phyloP scores from a whole-genome alignment of 345 rosid genomes.

The Clarkia xantiana region DNA sequence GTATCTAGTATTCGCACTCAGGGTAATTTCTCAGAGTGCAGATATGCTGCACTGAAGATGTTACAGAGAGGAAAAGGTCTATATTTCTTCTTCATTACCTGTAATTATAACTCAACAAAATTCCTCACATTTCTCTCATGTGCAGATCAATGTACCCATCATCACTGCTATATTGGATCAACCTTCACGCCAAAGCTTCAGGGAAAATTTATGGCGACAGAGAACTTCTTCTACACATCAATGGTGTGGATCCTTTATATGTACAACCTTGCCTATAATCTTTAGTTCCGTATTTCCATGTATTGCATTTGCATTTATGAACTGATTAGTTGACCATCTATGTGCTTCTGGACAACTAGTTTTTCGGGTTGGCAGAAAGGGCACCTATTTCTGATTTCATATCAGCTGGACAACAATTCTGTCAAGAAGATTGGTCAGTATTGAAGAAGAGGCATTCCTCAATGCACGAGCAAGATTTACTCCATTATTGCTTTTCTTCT shows the following conservation, averaged over 20 bases:
- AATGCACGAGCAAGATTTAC: constrained; percentile 43
- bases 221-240: constrained; percentile 75
- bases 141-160: constrained; percentile 59
- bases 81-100: constrained; percentile 2
- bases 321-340: background rate
- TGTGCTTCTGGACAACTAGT: constrained; percentile 27
- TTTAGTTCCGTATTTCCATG: background rate
- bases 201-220: constrained; percentile 78
- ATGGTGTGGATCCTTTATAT: constrained; percentile 26
- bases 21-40: constrained; percentile 88
- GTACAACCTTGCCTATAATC: background rate
- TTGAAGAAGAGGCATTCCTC: constrained; percentile 42
- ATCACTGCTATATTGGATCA: constrained; percentile 60
- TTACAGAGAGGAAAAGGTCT: constrained; percentile 75
- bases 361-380: constrained; percentile 46
- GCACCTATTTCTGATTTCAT: constrained; percentile 53
- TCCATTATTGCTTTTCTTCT: constrained; percentile 75
- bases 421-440: constrained; percentile 73
- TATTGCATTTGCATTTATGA: constrained; percentile 12
- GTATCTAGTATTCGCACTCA: constrained; percentile 30
- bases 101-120: background rate
- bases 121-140: constrained; percentile 8
- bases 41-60: constrained; percentile 47
- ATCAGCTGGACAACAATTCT: constrained; percentile 48
- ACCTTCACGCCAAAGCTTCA: constrained; percentile 61